phyloP scores from a whole-genome alignment of 305 asterid species.

The Striga hermonthica region DNA sequence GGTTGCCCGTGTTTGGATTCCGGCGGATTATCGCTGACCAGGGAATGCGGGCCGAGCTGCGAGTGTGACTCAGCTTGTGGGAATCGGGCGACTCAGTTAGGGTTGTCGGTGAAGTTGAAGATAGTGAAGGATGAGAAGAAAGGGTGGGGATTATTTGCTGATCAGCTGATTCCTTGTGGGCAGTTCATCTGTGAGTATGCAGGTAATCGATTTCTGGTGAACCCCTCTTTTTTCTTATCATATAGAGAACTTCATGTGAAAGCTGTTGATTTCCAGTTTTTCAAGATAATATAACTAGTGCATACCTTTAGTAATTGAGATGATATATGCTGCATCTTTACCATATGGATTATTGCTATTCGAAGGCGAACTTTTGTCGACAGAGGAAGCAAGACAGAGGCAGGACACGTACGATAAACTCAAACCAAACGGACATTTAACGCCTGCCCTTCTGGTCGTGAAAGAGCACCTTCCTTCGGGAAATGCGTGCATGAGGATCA shows the following conservation, averaged over 20 bases:
- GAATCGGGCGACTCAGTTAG: slow-evolving; percentile 66
- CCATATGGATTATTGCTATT: slow-evolving; percentile 4
- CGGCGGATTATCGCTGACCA: slow-evolving; percentile 30
- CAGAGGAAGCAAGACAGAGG: slow-evolving; percentile 64
- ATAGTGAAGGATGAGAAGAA: slow-evolving; percentile 55
- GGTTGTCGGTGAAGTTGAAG: slow-evolving; percentile 49
- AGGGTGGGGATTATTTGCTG: slow-evolving; percentile 79
- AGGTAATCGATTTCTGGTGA: slow-evolving; percentile 35
- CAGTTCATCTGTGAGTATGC: slow-evolving; percentile 80
- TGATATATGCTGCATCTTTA: neutral
- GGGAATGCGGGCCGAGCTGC: slow-evolving; percentile 85
- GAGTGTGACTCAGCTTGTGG: slow-evolving; percentile 51
- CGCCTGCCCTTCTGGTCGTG: slow-evolving; percentile 79
- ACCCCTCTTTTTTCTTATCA: too few relatives aligned
- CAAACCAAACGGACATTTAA: slow-evolving; percentile 32
- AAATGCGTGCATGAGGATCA: slow-evolving; percentile 67
- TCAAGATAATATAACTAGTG: neutral
- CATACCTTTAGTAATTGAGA: neutral
- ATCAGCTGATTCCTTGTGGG: slow-evolving; percentile 52
- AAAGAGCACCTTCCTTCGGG: slow-evolving; percentile 82
- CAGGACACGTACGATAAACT: slow-evolving; percentile 55
- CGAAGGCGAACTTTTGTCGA: slow-evolving; percentile 77
- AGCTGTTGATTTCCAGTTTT: neutral
- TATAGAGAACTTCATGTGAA: too few relatives aligned
- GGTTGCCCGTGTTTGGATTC: slow-evolving; percentile 45